Evolutionary conservation across 306 rosid species (phyloP).

Genomic region (Medicago truncatula): MtrunA17r5.0-ANR NC_053045.1:1664001-1664500

Average conservation of each 20-base stretch:
- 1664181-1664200: slow-evolving; percentile 95
- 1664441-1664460: background rate
- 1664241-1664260: slow-evolving; percentile 73
- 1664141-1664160: slow-evolving; percentile 68
- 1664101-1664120: slow-evolving; percentile 20
- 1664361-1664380: slow-evolving; percentile 21
- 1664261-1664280: slow-evolving; percentile 84
- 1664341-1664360: slow-evolving; percentile 28
- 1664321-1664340: slow-evolving; percentile 27
- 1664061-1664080: slow-evolving; percentile 7
- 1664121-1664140: slow-evolving; percentile 41
- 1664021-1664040: slow-evolving; percentile 20
- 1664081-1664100: slow-evolving; percentile 12
- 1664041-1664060: slow-evolving; percentile 12
- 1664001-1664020: slow-evolving; percentile 35
- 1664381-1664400: slow-evolving; percentile 7
- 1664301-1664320: slow-evolving; percentile 84
- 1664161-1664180: slow-evolving; percentile 85
- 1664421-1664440: slow-evolving; percentile 10
- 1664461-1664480: background rate
- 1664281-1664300: slow-evolving; percentile 87
- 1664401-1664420: background rate
- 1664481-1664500: no score
- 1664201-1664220: slow-evolving; percentile 80
- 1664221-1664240: slow-evolving; percentile 67